Evolutionary conservation across 805 yeast genomes (phyloP).

Genomic region (Metschnikowia cubensis): DNA sequence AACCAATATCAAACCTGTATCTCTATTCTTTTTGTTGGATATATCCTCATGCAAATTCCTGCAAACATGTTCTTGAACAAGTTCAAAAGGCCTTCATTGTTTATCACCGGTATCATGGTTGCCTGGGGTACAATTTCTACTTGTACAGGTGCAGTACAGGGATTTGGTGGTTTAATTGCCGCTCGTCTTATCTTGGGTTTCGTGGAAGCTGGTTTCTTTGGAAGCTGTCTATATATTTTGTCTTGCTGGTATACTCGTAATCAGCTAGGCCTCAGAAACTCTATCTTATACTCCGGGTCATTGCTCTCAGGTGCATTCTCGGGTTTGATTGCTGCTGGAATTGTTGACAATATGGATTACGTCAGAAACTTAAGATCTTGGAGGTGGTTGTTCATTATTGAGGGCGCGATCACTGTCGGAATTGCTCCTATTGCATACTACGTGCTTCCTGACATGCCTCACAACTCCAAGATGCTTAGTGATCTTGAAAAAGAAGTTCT

Average conservation of each 20-base stretch:
- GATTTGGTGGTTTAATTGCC: slow-evolving; percentile 42
- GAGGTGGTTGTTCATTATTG: slow-evolving; percentile 56
- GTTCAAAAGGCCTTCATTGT: slow-evolving; percentile 48
- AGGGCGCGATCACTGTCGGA: slow-evolving; percentile 50
- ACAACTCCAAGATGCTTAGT: slow-evolving; percentile 43
- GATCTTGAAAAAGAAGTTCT: slow-evolving; percentile 44
- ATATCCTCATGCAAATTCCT: slow-evolving; percentile 47
- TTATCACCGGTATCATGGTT: slow-evolving; percentile 47
- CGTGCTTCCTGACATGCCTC: slow-evolving; percentile 51
- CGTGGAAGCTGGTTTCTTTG: slow-evolving; percentile 45
- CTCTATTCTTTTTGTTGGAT: slow-evolving; percentile 49
- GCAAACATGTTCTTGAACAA: slow-evolving; percentile 45
- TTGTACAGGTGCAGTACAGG: slow-evolving; percentile 45
- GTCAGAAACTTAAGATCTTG: slow-evolving; percentile 28
- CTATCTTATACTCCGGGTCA: slow-evolving; percentile 50
- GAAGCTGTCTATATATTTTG: slow-evolving; percentile 45
- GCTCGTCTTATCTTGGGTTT: slow-evolving; percentile 47
- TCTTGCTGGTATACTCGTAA: slow-evolving; percentile 54
- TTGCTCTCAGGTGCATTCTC: slow-evolving; percentile 51
- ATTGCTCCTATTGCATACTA: slow-evolving; percentile 43
- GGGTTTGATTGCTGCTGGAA: slow-evolving; percentile 54
- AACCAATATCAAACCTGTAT: slow-evolving; percentile 47
- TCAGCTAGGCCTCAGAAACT: slow-evolving; percentile 47
- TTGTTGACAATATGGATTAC: slow-evolving; percentile 36
- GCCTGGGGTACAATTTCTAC: slow-evolving; percentile 49